Conservation (phyloP, 805 yeast species). For the Saccharomycopsis capsularis region DNA sequence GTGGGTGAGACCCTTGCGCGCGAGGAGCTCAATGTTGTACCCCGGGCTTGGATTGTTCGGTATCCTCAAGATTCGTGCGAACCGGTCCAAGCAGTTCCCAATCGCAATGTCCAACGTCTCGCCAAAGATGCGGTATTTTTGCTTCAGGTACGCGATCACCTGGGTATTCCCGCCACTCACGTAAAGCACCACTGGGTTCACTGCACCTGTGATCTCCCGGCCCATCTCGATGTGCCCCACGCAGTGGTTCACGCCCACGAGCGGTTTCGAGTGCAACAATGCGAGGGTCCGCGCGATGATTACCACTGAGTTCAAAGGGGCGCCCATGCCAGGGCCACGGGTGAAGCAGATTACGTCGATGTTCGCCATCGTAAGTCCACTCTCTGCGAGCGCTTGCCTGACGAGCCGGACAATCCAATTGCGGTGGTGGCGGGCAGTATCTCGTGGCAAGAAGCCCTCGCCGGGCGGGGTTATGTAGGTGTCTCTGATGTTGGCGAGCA, state of each 20-base stretch:
- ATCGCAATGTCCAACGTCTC: conserved; percentile 97
- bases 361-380: conserved; percentile 43
- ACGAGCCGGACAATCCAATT: conserved; percentile 87
- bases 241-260: conserved; percentile 95
- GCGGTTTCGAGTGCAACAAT: conserved; percentile 72
- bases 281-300: conserved; percentile 84
- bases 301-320: conserved; percentile 90
- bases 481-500: conserved; percentile 86
- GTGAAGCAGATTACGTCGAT: conserved; percentile 86
- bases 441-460: conserved; percentile 94
- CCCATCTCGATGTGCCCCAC: conserved; percentile 99
- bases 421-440: conserved; percentile 93
- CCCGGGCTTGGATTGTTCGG: conserved; percentile 97
- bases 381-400: conserved; percentile 56
- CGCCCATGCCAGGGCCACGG: conserved; percentile 99
- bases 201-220: conserved; percentile 94
- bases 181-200: conserved; percentile 92
- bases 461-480: conserved; percentile 97
- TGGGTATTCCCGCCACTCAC: conserved; percentile 99
- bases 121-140: conserved; percentile 95
- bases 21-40: conserved; percentile 91
- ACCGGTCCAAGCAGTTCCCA: conserved; percentile 93
- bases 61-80: conserved; percentile 84
- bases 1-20: conserved; percentile 48
- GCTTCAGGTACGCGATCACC: conserved; percentile 92